Base-by-base conservation (phyloP, 2,329 filamentous ascomycete species). In the Pseudocercospora ulei region DNA sequence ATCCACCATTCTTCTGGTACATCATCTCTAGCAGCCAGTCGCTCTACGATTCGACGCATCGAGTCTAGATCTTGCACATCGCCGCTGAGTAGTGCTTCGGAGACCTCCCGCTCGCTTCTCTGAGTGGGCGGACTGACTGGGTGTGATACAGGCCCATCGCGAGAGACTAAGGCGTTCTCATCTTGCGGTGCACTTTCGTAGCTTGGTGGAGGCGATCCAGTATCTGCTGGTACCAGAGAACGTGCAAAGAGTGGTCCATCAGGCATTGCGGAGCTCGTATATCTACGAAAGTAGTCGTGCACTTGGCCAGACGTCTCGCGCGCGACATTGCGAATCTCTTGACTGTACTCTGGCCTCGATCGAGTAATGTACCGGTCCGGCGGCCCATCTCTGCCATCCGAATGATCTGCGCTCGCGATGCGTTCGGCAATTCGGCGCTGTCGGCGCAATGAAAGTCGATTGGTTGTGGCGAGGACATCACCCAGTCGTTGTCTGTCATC, bases 1-100 rank as follows among this genome's bases (percentile, higher is more conserved):
- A 60, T 61, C 84, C 84, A 92, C 76, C 80, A 87, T 48, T 84
- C 78, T 45, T 90, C 82, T 0, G 82, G 80, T 38, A 90, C 80
- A 51, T 87, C 81, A 54, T 83, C 73, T 14, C 82, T 68, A 11
- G 73, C 70, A 20, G 78, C 75, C 38, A 92, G 68, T 27, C 75
- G 71, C 50, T 79, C 75, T 22, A 90, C 69, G 30, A 92, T 80
- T 35, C 71, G 70, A 50, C 82, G 78, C 72, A 87, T 80, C 29
- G 78, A 74, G 13, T 73, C 69, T 16, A 81, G 59, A 52, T 67
- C 64, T 4, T 51, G 43, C 3, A 33, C 30, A 16, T 33, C 30
- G 23, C 51, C 47, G 29, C 40, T 49, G 27, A 56, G 37, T 11
- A 55, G 33, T 13, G 44, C 48, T 16, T 52, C 51, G 2, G 45